Evolutionary conservation across 768 basidiomycete genomes (phyloP).

Genomic region (Panellus pusillus): DNA sequence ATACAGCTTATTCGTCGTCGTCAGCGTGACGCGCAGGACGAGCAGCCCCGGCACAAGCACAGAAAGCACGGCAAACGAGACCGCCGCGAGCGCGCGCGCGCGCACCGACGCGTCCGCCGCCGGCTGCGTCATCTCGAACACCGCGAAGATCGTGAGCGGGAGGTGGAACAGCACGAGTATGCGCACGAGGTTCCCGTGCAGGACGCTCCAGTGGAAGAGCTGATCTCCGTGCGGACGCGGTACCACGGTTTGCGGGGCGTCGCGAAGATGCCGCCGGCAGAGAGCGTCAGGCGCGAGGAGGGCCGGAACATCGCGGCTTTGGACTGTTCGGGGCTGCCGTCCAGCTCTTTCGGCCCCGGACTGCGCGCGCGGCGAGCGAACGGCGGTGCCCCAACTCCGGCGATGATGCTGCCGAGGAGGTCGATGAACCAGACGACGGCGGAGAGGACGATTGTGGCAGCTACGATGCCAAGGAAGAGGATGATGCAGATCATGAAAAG

Average conservation of each 20-base stretch:
- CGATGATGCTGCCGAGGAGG: constrained; percentile 43
- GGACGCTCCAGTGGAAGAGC: constrained; percentile 80
- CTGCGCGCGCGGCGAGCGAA: constrained; percentile 23
- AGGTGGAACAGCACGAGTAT: constrained; percentile 92
- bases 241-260: constrained; percentile 45
- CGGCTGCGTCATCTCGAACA: constrained; percentile 76
- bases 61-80: constrained; percentile 81
- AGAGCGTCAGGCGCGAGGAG: constrained; percentile 14
- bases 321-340: constrained; percentile 26
- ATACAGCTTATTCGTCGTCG: constrained; percentile 87
- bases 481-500: constrained; percentile 81
- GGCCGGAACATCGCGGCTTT: constrained; percentile 20
- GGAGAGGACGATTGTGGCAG: constrained; percentile 68
- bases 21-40: constrained; percentile 74
- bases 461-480: constrained; percentile 79
- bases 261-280: constrained; percentile 25
- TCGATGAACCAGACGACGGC: constrained; percentile 74
- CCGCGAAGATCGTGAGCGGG: constrained; percentile 89
- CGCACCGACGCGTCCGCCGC: constrained; percentile 49
- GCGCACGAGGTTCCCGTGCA: constrained; percentile 90
- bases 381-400: constrained; percentile 17
- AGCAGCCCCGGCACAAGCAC: constrained; percentile 74
- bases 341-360: constrained; percentile 27
- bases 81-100: constrained; percentile 74
- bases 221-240: constrained; percentile 58